Evolutionary conservation across 768 basidiomycete genomes (phyloP).

Genomic region (Phylloporus arenicola): DNA sequence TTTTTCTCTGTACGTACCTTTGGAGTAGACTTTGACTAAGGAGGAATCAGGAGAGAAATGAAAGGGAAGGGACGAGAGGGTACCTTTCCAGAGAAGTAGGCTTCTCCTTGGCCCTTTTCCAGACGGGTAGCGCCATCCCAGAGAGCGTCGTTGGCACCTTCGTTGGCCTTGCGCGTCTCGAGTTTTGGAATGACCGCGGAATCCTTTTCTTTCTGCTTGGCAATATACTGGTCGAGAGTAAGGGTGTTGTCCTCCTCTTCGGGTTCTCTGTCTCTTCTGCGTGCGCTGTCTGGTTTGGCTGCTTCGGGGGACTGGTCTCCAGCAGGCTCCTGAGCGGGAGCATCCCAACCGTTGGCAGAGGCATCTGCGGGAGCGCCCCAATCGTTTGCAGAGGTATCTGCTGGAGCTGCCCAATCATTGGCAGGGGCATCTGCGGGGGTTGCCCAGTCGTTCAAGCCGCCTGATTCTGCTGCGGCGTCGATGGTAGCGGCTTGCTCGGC

Average conservation of each 20-base stretch:
- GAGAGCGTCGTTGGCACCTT: slow-evolving; percentile 61
- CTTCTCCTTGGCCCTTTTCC: slow-evolving; percentile 58
- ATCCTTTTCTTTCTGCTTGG: slow-evolving; percentile 68
- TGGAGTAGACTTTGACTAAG: slow-evolving; percentile 56
- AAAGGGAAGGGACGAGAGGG: slow-evolving; percentile 11
- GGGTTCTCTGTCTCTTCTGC: slow-evolving; percentile 50
- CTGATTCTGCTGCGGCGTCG: slow-evolving; percentile 59
- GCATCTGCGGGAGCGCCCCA: slow-evolving; percentile 23
- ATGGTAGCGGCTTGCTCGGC: slow-evolving; percentile 67
- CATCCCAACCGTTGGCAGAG: slow-evolving; percentile 36
- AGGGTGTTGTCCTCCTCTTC: slow-evolving; percentile 94
- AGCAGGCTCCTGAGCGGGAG: slow-evolving; percentile 23
- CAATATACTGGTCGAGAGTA: slow-evolving; percentile 89
- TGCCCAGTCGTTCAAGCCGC: slow-evolving; percentile 35
- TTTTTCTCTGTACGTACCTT: slow-evolving; percentile 76
- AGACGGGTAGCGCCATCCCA: slow-evolving; percentile 71
- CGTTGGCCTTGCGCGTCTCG: slow-evolving; percentile 73
- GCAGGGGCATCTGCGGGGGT: background rate
- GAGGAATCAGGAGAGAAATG: slow-evolving; percentile 1
- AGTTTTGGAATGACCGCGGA: slow-evolving; percentile 63
- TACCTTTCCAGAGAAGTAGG: slow-evolving; percentile 92
- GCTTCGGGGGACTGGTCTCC: slow-evolving; percentile 33
- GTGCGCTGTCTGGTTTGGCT: slow-evolving; percentile 34
- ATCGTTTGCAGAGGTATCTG: slow-evolving; percentile 18
- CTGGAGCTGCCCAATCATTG: slow-evolving; percentile 26